A percentile compares a stretch with the other conserved stretches of the same genome.
These are phyloP conservation scores for Pythium vanterpoolii DNA, from an alignment of 352 stramenopile species.

Conservation along the genomic window DNA sequence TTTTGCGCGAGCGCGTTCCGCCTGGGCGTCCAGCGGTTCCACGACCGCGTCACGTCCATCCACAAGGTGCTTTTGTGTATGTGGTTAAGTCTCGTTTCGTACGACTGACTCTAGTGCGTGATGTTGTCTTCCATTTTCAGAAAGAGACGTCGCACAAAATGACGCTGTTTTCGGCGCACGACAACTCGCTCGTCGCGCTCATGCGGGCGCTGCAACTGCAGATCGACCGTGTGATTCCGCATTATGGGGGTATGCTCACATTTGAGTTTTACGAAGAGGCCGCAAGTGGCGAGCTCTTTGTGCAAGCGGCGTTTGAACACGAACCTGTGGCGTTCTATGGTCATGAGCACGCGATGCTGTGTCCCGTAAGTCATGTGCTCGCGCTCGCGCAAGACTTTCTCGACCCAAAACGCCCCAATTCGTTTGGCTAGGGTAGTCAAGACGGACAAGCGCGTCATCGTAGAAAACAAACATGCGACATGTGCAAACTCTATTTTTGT, in stretches of 20 bases:
- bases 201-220: slow-evolving; percentile 62
- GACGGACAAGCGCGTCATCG: too few relatives aligned
- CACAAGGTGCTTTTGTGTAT: slow-evolving; percentile 29
- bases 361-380: slow-evolving; percentile 55
- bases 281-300: slow-evolving; percentile 38
- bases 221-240: slow-evolving; percentile 45
- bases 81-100: neutral
- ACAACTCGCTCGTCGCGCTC: slow-evolving; percentile 78
- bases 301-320: slow-evolving; percentile 57
- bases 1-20: slow-evolving; percentile 65
- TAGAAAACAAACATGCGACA: slow-evolving; percentile 2
- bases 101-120: neutral
- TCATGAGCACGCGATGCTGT: slow-evolving; percentile 42
- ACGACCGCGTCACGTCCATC: slow-evolving; percentile 41
- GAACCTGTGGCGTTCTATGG: slow-evolving; percentile 36
- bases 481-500: slow-evolving; percentile 1
- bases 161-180: slow-evolving; percentile 74
- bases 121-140: slow-evolving; percentile 5
- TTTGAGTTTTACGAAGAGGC: slow-evolving; percentile 64
- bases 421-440: slow-evolving; percentile 2
- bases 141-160: slow-evolving; percentile 37
- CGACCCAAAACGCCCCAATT: slow-evolving; percentile 19
- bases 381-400: slow-evolving; percentile 45
- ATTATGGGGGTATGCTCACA: slow-evolving; percentile 69
- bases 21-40: slow-evolving; percentile 51